Percentiles rank a stretch among this genome's conserved stretches.
Evolutionary conservation across 768 basidiomycete species (phyloP).

Genomic region (Brasilioporus rufonigricans): DNA sequence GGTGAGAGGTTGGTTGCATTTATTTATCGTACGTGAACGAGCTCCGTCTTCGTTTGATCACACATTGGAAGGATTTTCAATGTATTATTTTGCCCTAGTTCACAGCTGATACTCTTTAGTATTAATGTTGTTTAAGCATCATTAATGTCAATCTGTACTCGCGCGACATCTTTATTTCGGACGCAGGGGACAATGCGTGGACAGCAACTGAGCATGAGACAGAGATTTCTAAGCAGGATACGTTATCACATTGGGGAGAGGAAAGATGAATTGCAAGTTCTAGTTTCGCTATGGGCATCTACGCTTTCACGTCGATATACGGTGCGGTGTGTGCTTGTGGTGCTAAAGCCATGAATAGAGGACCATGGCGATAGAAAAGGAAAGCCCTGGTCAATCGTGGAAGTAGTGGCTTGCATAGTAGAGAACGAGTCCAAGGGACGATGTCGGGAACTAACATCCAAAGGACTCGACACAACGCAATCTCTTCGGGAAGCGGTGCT

Average conservation of each 20-base stretch:
- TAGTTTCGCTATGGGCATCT: no score
- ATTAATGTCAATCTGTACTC: conserved; percentile 30
- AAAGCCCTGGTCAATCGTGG: background rate
- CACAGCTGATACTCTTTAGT: conserved; percentile 21
- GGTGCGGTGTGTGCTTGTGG: no score
- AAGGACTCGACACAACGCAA: background rate
- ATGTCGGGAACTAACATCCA: background rate
- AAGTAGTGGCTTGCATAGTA: background rate
- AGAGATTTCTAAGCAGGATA: no score
- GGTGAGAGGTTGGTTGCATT: conserved; percentile 12
- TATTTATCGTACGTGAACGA: conserved; percentile 20
- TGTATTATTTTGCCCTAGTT: conserved; percentile 31
- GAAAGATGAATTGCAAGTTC: no score
- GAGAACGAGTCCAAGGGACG: background rate
- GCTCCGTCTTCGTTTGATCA: conserved; percentile 15
- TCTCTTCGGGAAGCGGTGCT: background rate
- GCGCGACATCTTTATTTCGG: background rate
- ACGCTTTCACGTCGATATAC: no score
- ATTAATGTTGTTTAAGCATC: conserved; percentile 35
- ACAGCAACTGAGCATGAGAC: background rate
- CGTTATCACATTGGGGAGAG: no score
- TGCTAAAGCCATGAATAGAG: background rate
- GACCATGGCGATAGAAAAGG: background rate
- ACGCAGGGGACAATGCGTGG: background rate
- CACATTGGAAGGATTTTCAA: conserved; percentile 27